Evolutionary conservation across 768 basidiomycete species (phyloP).

Genomic region (Auriscalpium microsporum): DNA sequence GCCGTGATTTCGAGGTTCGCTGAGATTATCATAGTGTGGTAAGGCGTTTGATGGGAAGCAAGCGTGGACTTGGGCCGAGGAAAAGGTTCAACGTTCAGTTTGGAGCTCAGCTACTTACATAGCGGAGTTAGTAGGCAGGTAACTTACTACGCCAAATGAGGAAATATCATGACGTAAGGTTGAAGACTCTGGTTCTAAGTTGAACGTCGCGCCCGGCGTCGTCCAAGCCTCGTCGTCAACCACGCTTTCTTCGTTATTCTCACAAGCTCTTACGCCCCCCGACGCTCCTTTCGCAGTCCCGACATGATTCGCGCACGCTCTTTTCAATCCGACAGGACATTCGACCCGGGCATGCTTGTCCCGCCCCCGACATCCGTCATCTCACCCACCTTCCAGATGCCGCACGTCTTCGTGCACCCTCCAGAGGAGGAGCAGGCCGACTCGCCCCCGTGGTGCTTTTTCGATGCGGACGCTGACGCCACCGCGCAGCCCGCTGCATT

Average conservation of each 20-base stretch:
- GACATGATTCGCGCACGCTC: constrained; percentile 22
- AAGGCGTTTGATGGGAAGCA: too few relatives aligned
- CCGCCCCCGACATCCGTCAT: constrained; percentile 23
- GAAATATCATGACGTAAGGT: too few relatives aligned
- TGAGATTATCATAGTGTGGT: too few relatives aligned
- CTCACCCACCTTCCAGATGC: constrained; percentile 17
- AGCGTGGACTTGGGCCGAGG: too few relatives aligned
- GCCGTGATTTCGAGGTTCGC: too few relatives aligned
- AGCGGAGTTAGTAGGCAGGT: too few relatives aligned
- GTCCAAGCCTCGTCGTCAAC: too few relatives aligned
- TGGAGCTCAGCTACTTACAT: too few relatives aligned
- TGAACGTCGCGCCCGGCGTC: too few relatives aligned
- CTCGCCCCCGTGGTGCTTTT: constrained; percentile 27
- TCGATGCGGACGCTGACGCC: constrained; percentile 20
- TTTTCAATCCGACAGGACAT: constrained; percentile 7
- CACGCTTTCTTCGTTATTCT: neutral
- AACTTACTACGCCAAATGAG: too few relatives aligned
- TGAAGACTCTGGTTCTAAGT: too few relatives aligned
- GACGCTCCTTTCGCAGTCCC: constrained; percentile 3
- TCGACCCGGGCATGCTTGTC: constrained; percentile 10
- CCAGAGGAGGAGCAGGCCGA: constrained; percentile 30
- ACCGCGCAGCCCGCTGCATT: constrained; percentile 11
- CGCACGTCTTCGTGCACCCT: constrained; percentile 28
- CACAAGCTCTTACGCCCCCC: neutral
- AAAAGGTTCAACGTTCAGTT: too few relatives aligned